Conservation (phyloP, 176 grass and related monocot genomes). For the Aegilops umbellulata region DNA sequence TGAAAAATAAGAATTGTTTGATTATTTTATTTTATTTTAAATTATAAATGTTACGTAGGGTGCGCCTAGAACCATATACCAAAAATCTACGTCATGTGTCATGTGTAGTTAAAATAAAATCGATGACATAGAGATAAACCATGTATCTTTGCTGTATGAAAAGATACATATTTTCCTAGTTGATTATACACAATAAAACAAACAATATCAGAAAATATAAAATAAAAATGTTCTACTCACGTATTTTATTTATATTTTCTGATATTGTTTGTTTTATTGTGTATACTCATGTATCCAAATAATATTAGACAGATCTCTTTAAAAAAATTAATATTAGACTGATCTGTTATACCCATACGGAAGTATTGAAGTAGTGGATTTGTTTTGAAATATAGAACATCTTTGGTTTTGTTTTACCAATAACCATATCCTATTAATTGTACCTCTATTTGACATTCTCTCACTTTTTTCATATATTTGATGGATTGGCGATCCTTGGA, state of each 20-base stretch:
- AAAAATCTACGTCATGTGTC: too few species aligned
- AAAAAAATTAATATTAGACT: background rate
- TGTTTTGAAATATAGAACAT: background rate
- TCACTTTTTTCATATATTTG: slow-evolving; percentile 15
- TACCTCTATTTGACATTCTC: slow-evolving; percentile 11
- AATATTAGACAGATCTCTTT: background rate
- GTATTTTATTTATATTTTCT: too few species aligned
- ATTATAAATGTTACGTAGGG: too few species aligned
- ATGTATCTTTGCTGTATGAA: too few species aligned
- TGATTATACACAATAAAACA: background rate
- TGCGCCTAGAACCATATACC: too few species aligned
- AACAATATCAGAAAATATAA: background rate
- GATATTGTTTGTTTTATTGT: too few species aligned
- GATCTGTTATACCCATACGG: background rate
- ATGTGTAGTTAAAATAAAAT: too few species aligned
- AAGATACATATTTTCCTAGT: background rate
- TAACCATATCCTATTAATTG: background rate
- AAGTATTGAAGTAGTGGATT: background rate
- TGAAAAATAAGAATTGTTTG: too few species aligned
- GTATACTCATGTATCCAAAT: background rate
- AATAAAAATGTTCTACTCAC: background rate
- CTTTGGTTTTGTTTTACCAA: background rate
- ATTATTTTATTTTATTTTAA: too few species aligned
- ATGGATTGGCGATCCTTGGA: slow-evolving; percentile 6
- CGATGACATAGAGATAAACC: too few species aligned